Percentiles rank a stretch among this genome's conserved stretches.
These are phyloP conservation scores for Serendipita sp. DNA, from an alignment of 768 basidiomycete genomes.

Conservation along the genomic window DNA sequence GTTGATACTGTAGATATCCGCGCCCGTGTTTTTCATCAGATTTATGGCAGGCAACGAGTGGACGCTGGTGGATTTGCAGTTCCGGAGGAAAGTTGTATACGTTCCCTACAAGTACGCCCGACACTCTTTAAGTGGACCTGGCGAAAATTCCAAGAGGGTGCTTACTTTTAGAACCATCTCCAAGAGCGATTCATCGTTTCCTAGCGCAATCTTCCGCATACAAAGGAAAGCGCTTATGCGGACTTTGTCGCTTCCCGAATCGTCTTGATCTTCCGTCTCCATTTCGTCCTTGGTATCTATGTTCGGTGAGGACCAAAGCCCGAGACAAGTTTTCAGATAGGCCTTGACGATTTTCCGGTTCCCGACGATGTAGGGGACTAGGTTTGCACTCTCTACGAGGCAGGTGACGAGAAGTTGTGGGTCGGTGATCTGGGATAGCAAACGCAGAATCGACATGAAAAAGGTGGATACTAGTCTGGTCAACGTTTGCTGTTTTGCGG, in stretches of 20 bases:
- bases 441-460: conserved; percentile 70
- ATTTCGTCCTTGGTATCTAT: neutral
- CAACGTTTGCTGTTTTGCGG: conserved; percentile 62
- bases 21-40: conserved; percentile 94
- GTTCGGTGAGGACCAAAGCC: conserved; percentile 59
- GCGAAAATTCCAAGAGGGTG: neutral
- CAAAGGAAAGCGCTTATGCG: conserved; percentile 78
- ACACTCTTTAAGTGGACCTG: neutral
- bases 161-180: conserved; percentile 76
- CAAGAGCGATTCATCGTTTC: conserved; percentile 61
- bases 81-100: conserved; percentile 76
- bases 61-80: conserved; percentile 66
- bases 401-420: conserved; percentile 49
- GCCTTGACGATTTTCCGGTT: conserved; percentile 72
- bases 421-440: conserved; percentile 57
- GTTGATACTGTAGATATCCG: conserved; percentile 73
- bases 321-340: conserved; percentile 82
- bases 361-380: conserved; percentile 74
- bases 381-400: conserved; percentile 69
- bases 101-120: conserved; percentile 37
- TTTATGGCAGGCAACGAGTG: conserved; percentile 85
- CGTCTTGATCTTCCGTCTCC: neutral
- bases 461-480: conserved; percentile 80
- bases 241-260: conserved; percentile 40
- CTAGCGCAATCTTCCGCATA: conserved; percentile 60